Conservation (phyloP, 305 asterid species). For the Fraxinus sp. region DNA sequence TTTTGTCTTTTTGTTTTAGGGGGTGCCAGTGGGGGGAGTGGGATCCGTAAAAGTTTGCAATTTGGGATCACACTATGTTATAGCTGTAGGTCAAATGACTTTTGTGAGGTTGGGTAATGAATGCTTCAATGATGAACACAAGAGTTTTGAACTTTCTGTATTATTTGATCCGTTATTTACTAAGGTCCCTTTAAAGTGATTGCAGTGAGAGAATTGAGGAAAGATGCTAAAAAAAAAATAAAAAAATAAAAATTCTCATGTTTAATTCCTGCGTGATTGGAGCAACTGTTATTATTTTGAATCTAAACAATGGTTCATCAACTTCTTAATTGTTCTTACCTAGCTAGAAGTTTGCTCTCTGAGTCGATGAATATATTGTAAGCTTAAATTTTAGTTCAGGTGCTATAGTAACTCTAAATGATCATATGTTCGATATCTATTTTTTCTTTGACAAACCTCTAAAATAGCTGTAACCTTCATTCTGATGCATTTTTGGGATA, state of each 20-base stretch:
- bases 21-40: background rate
- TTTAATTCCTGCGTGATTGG: background rate
- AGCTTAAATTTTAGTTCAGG: background rate
- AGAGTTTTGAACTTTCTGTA: background rate
- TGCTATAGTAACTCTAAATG: background rate
- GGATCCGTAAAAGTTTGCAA: background rate
- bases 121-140: background rate
- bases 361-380: background rate
- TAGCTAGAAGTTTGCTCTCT: background rate
- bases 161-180: background rate
- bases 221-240: background rate
- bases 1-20: background rate
- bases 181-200: background rate
- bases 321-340: background rate
- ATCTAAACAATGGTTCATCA: background rate
- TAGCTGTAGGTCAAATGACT: background rate
- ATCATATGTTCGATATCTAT: background rate
- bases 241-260: background rate
- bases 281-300: background rate
- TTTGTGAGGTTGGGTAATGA: background rate
- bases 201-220: background rate
- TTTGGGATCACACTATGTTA: constrained; percentile 13
- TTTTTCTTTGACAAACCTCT: background rate
- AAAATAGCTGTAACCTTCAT: background rate
- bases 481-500: background rate